Evolutionary conservation across 2,329 filamentous ascomycete species (phyloP).

Genomic region (Neonectria magnoliae): DNA sequence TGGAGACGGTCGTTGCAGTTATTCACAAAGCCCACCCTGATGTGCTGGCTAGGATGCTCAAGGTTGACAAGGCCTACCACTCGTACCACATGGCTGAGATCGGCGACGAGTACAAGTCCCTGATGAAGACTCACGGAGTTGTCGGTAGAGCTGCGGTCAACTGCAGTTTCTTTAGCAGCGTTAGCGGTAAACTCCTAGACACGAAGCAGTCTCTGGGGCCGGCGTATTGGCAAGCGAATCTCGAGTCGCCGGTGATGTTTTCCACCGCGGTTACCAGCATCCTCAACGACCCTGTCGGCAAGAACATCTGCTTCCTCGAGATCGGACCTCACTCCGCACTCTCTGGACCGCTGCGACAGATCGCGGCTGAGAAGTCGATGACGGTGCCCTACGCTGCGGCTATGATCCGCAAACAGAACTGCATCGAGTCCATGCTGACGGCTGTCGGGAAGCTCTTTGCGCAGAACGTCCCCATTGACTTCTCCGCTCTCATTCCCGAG

Average conservation of each 20-base stretch:
- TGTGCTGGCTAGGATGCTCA: slow-evolving; percentile 46
- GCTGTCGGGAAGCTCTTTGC: slow-evolving; percentile 10
- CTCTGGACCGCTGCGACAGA: slow-evolving; percentile 39
- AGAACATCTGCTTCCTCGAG: slow-evolving; percentile 32
- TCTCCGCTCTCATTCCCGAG: neutral
- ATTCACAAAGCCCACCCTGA: slow-evolving; percentile 44
- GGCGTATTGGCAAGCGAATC: slow-evolving; percentile 45
- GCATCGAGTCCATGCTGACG: neutral
- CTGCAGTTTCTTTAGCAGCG: slow-evolving; percentile 41
- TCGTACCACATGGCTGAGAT: slow-evolving; percentile 50
- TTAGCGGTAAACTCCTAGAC: slow-evolving; percentile 42
- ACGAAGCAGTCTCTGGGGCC: slow-evolving; percentile 20
- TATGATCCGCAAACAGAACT: slow-evolving; percentile 6
- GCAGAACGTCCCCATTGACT: neutral
- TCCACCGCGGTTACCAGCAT: slow-evolving; percentile 26
- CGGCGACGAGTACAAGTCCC: slow-evolving; percentile 36
- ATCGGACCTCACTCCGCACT: slow-evolving; percentile 43
- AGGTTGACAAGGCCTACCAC: slow-evolving; percentile 56
- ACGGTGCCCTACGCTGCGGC: neutral
- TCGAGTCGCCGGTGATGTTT: slow-evolving; percentile 45
- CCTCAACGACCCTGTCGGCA: neutral
- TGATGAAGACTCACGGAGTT: slow-evolving; percentile 23
- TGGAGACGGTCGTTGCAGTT: slow-evolving; percentile 39
- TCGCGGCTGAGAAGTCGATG: slow-evolving; percentile 17
- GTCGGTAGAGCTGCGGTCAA: neutral